These are phyloP conservation scores for Sclerotinia subarctica DNA, from an alignment of 2,329 filamentous ascomycete species.

Conservation along the genomic window DNA sequence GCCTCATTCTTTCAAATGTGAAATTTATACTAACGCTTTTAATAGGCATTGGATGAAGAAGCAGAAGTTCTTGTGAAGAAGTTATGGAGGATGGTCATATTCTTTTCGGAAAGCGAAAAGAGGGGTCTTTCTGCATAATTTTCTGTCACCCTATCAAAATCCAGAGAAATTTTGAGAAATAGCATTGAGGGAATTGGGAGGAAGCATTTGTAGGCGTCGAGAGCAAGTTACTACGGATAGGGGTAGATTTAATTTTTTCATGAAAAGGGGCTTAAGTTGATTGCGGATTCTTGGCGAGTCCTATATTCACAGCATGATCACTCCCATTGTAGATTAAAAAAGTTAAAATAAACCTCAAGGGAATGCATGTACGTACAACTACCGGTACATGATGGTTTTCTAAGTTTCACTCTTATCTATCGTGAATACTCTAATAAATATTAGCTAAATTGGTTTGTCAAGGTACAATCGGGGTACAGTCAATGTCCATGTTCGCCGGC, in stretches of 20 bases:
- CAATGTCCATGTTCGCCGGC: background rate
- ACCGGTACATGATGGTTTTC: background rate
- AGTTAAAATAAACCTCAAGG: background rate
- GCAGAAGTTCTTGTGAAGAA: conserved; percentile 93
- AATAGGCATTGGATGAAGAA: conserved; percentile 84
- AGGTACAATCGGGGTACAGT: too few relatives aligned
- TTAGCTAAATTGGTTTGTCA: background rate
- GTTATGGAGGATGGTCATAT: conserved; percentile 97
- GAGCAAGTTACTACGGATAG: background rate
- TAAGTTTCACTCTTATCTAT: background rate
- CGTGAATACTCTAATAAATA: background rate
- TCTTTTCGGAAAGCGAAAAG: conserved; percentile 94
- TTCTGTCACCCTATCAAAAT: background rate
- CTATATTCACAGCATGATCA: too few relatives aligned
- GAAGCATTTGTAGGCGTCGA: background rate
- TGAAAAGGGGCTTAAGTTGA: background rate
- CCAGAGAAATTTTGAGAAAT: too few relatives aligned
- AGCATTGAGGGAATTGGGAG: too few relatives aligned
- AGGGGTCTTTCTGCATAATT: conserved; percentile 69
- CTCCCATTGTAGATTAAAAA: background rate
- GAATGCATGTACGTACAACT: background rate
- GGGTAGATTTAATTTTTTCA: background rate
- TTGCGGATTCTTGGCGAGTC: background rate
- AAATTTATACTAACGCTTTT: conserved; percentile 16
- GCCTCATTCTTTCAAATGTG: background rate